Percentiles rank a stretch among this genome's conserved stretches.
Conservation (phyloP, 345 rosid genomes). For the Moringa oleifera region DNA sequence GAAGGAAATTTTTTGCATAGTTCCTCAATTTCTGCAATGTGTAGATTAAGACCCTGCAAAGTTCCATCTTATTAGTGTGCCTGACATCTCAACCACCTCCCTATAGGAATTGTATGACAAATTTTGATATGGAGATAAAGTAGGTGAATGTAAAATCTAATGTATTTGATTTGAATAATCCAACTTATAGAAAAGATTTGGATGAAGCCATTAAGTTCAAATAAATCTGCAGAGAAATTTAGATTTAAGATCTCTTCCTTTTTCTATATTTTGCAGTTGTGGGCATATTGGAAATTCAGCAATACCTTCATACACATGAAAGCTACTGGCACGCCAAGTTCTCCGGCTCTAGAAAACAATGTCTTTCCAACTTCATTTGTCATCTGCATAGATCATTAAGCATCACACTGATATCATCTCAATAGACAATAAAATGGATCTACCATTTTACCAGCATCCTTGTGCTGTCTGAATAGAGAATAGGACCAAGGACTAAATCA, state of each 20-base stretch:
- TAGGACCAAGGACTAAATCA: too few species aligned
- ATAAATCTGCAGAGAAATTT: not conserved
- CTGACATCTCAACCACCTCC: not conserved
- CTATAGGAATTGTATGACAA: not conserved
- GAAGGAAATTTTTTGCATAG: slow-evolving; percentile 76
- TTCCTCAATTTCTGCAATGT: slow-evolving; percentile 70
- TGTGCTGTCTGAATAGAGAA: too few species aligned
- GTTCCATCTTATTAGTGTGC: slow-evolving; percentile 3
- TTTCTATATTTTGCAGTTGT: slow-evolving; percentile 7
- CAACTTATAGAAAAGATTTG: too few species aligned
- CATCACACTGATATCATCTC: not conserved
- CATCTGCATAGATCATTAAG: slow-evolving; percentile 42
- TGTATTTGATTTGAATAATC: too few species aligned
- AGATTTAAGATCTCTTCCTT: too few species aligned
- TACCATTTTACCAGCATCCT: not conserved
- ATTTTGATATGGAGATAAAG: not conserved
- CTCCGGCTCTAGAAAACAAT: slow-evolving; percentile 84
- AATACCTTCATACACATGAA: slow-evolving; percentile 94
- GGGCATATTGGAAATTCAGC: not conserved
- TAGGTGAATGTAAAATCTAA: not conserved
- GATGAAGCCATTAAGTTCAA: not conserved
- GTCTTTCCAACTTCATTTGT: slow-evolving; percentile 83
- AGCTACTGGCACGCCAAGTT: slow-evolving; percentile 84
- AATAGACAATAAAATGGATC: not conserved
- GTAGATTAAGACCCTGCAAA: slow-evolving; percentile 75